Evolutionary conservation across 371 early-diverging fungal genomes (phyloP).

Genomic region (Syncephalastrum sp.): DNA sequence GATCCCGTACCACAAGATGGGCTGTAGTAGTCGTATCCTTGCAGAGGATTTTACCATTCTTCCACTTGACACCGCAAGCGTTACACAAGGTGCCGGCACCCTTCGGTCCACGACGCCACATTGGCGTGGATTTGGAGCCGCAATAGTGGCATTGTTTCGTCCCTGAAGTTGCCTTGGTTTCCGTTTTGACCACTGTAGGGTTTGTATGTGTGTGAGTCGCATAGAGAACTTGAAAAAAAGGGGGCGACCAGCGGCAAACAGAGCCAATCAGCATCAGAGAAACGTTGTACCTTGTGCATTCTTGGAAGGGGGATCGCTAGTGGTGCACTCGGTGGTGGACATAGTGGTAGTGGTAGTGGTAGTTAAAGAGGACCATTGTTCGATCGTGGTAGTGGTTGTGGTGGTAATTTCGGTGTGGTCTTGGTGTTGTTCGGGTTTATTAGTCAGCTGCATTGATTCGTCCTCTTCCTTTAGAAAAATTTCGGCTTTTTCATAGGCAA

Average conservation of each 20-base stretch:
- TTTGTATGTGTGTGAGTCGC: too few relatives aligned
- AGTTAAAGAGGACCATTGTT: not conserved
- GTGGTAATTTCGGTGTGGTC: not conserved
- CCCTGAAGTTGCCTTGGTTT: too few relatives aligned
- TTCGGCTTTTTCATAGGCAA: slow-evolving; percentile 2
- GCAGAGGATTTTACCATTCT: slow-evolving; percentile 61
- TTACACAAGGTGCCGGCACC: slow-evolving; percentile 83
- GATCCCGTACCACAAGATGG: not conserved
- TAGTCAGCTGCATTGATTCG: slow-evolving; percentile 4
- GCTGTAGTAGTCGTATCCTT: too few relatives aligned
- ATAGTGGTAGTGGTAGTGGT: not conserved
- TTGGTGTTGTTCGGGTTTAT: not conserved
- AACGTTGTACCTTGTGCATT: too few relatives aligned
- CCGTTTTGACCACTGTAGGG: too few relatives aligned
- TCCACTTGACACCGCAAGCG: slow-evolving; percentile 89
- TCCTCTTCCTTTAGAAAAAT: slow-evolving; percentile 4
- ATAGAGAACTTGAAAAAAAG: too few relatives aligned
- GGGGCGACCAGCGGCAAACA: not conserved
- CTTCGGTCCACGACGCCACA: slow-evolving; percentile 85
- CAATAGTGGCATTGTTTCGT: slow-evolving; percentile 70
- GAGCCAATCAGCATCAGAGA: slow-evolving; percentile 1
- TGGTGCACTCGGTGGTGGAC: not conserved
- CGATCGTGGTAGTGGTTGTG: too few relatives aligned
- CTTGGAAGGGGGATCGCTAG: not conserved
- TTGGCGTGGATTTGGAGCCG: slow-evolving; percentile 75